Conservation (phyloP, 805 yeast genomes). For the Danielia oregonensis region DNA sequence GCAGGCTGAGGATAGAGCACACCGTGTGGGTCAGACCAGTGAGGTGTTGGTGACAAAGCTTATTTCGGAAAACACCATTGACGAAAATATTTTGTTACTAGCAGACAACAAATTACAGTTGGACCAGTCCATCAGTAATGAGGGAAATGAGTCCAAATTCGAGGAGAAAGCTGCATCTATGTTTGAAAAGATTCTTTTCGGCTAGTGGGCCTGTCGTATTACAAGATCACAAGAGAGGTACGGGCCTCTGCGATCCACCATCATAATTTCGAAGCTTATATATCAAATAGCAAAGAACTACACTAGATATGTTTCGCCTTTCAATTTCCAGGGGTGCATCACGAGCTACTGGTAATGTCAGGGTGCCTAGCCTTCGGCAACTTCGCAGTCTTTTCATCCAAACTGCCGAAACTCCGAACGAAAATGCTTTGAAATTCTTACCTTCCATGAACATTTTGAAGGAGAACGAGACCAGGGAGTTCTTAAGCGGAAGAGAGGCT, state of each 20-base stretch:
- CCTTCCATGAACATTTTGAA: conserved; percentile 68
- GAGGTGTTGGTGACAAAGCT: conserved; percentile 78
- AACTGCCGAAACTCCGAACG: conserved; percentile 83
- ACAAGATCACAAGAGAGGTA: too few species aligned
- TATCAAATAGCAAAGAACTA: too few species aligned
- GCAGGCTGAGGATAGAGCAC: conserved; percentile 98
- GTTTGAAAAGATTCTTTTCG: conserved; percentile 48
- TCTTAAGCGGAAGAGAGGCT: conserved; percentile 72
- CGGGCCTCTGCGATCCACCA: too few species aligned
- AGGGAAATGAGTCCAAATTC: conserved; percentile 33
- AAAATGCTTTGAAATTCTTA: conserved; percentile 76
- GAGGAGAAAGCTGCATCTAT: conserved; percentile 54
- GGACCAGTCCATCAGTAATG: conserved; percentile 59
- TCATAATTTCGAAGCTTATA: too few species aligned
- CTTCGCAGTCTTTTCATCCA: conserved; percentile 54
- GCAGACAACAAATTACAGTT: conserved; percentile 90
- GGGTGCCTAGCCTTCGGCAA: too few species aligned
- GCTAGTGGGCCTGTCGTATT: conserved; percentile 1
- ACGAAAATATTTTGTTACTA: conserved; percentile 79
- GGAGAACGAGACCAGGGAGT: conserved; percentile 63
- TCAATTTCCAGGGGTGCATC: too few species aligned
- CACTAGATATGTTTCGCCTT: too few species aligned
- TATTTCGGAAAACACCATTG: conserved; percentile 72
- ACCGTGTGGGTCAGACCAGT: conserved; percentile 89
- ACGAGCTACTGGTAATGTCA: too few species aligned